Base-by-base conservation (phyloP, 164 flowering plant species). In the Annona squamosa region DNA sequence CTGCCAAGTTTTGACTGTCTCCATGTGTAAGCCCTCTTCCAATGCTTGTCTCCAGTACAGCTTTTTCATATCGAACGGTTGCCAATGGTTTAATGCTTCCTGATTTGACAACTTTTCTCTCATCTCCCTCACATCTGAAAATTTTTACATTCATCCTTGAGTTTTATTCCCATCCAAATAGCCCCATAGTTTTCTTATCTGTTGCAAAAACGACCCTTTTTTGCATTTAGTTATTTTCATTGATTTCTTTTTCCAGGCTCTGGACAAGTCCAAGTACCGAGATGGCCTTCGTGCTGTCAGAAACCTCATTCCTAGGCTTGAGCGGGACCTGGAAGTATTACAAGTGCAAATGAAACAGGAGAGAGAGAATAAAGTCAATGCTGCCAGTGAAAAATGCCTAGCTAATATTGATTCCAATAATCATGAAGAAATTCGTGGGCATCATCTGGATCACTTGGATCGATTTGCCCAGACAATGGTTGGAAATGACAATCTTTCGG, bases 271-370 rank as follows among this genome's bases (percentile, higher is more conserved):
- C 70, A 91, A 88, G 76, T 86, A 86, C 75, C 71, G 87, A 74
- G 98, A 95, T 78, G 91, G 87, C 47, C 86, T 95, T 18, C 83
- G 97, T 67, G 90, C 93, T 71, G 91, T 93, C 18, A 80, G 89
- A 78, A 86, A 73, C 69, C 83, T 81, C 77, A 90, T 93, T 69
- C 99, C 99, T 43, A 87, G 84, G 77, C 93, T 93, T 18, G 87
- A 93, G 75, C 92, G 87, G 67, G 95, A 89, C 17, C 89, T 95
- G 63, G 90, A 84, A 79, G 82, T 91, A 69, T 88, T 89, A 72
- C 86, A 74, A 75, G 88, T 81, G 13, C 86, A 78, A 67, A 83
- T 80, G 41, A 72, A 75, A 78, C 71, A 59, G 17, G 77, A 72
- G 42, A 57, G 69, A 69, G 88, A 78, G 48, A 77, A 45, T 61